Conservation (phyloP, 1,139 yeast species). For the Taphrina sp. region DNA sequence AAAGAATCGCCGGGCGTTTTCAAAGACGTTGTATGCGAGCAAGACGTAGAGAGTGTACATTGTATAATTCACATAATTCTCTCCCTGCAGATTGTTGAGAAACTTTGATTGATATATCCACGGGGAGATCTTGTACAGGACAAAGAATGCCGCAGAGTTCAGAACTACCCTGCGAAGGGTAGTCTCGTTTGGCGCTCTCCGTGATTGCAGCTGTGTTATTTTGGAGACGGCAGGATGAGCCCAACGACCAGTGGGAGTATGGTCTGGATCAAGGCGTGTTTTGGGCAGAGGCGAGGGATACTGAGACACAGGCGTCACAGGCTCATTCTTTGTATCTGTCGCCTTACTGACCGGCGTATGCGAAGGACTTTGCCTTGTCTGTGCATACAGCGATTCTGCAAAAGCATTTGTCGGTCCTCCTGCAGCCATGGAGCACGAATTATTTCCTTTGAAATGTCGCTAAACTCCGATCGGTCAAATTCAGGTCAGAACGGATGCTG, state of each 20-base stretch:
- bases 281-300: constrained; percentile 28
- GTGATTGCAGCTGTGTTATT: constrained; percentile 10
- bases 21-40: constrained; percentile 14
- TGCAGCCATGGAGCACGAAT: no score
- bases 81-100: background rate
- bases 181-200: constrained; percentile 24
- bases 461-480: no score
- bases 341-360: background rate
- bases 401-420: constrained; percentile 11
- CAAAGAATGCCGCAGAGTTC: constrained; percentile 15
- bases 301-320: constrained; percentile 12
- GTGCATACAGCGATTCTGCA: constrained; percentile 8
- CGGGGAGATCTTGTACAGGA: constrained; percentile 7
- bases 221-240: constrained; percentile 12
- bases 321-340: constrained; percentile 1
- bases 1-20: constrained; percentile 21
- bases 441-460: no score
- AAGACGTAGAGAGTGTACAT: constrained; percentile 10
- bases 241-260: constrained; percentile 28
- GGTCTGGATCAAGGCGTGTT: constrained; percentile 4
- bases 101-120: background rate
- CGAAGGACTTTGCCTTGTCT: background rate
- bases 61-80: constrained; percentile 2
- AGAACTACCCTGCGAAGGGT: constrained; percentile 15
- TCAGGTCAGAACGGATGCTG: no score